These are phyloP conservation scores for Quercus suber DNA, from an alignment of 306 rosid species.

Conservation along the genomic window DNA sequence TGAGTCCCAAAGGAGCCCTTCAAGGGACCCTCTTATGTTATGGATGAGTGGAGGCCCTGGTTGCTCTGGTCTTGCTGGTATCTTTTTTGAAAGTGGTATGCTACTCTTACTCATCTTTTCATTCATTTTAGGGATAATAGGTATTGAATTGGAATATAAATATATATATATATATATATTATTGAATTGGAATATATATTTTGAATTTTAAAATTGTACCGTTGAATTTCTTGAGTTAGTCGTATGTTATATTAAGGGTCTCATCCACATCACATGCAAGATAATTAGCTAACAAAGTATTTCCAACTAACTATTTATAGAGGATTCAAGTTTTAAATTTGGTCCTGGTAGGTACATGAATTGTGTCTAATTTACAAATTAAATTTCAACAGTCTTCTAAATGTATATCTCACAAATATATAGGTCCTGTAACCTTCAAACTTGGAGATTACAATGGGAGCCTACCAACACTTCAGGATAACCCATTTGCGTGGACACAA, in stretches of 20 bases:
- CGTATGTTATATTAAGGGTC: neutral
- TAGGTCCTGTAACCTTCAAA: slow-evolving; percentile 16
- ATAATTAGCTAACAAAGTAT: neutral
- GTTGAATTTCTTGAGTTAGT: neutral
- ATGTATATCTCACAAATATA: neutral
- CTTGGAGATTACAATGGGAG: slow-evolving; percentile 24
- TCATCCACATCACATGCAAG: neutral
- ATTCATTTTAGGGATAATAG: too few relatives aligned
- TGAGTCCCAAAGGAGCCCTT: slow-evolving; percentile 6
- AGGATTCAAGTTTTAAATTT: too few relatives aligned
- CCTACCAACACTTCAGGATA: slow-evolving; percentile 15
- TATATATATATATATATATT: too few relatives aligned
- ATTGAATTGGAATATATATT: too few relatives aligned
- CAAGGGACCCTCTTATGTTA: slow-evolving; percentile 1
- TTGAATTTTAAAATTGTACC: too few relatives aligned
- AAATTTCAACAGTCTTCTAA: too few relatives aligned
- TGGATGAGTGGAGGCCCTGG: slow-evolving; percentile 18
- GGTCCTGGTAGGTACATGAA: too few relatives aligned
- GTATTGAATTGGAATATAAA: too few relatives aligned
- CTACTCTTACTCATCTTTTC: too few relatives aligned
- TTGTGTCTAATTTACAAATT: too few relatives aligned
- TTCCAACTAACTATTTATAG: too few relatives aligned
- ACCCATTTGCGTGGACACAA: slow-evolving; percentile 24
- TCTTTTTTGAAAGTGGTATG: slow-evolving; percentile 23
- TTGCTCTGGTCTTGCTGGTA: slow-evolving; percentile 4